phyloP scores from a whole-genome alignment of 768 basidiomycete genomes.

The Brasilioporus rufonigricans region DNA sequence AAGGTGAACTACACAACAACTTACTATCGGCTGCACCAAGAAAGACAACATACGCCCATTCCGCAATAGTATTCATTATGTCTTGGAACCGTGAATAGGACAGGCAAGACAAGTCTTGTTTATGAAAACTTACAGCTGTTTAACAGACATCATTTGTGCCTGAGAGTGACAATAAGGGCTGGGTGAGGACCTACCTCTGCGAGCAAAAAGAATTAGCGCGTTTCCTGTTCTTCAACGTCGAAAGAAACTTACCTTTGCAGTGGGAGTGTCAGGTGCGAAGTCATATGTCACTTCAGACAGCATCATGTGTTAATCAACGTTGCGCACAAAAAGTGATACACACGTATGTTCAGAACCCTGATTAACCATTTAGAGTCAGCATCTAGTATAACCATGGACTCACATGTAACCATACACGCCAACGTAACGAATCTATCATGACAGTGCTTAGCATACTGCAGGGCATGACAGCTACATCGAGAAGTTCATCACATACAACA shows the following conservation, averaged over 20 bases:
- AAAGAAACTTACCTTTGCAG: not conserved
- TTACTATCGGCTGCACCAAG: not conserved
- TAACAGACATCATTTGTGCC: not conserved
- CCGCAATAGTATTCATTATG: not conserved
- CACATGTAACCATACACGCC: not conserved
- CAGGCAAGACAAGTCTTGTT: not conserved
- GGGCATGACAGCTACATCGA: not conserved
- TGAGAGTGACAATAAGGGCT: not conserved
- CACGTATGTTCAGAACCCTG: not conserved
- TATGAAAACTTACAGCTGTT: slow-evolving; percentile 1
- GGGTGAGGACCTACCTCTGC: slow-evolving; percentile 2
- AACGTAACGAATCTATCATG: slow-evolving; percentile 10
- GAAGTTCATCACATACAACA: not conserved
- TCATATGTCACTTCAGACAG: not conserved
- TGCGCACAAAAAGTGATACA: not conserved
- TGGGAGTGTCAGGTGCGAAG: not conserved
- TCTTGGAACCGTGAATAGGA: not conserved
- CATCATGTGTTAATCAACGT: not conserved
- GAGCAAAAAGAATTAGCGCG: not conserved
- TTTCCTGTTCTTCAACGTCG: too few relatives aligned
- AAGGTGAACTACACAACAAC: not conserved
- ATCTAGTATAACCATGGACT: not conserved
- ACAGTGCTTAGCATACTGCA: not conserved
- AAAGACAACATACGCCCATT: not conserved
- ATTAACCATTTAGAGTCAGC: not conserved